Conservation (phyloP, 2,329 filamentous ascomycete species). For the Paracoccidioides brasiliensis region DNA sequence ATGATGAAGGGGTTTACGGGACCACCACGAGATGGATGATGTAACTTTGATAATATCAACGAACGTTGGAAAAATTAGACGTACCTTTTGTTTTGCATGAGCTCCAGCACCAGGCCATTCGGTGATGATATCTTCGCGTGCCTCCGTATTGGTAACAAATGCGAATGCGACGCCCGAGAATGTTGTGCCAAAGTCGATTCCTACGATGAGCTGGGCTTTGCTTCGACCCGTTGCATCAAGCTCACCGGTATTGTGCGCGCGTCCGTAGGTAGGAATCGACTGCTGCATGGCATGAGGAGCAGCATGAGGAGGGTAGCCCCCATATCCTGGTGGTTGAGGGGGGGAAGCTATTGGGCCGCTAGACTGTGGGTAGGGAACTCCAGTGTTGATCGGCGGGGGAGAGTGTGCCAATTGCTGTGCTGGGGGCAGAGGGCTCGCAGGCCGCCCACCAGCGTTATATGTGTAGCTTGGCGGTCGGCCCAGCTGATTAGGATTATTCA, state of each 20-base stretch:
- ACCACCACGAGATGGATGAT: background rate
- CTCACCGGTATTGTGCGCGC: constrained; percentile 38
- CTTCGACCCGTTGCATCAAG: constrained; percentile 78
- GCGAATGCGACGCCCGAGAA: constrained; percentile 95
- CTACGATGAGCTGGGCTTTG: constrained; percentile 95
- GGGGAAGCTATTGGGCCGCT: constrained; percentile 23
- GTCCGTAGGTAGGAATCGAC: constrained; percentile 15
- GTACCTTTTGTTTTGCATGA: constrained; percentile 95
- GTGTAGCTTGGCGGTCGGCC: constrained; percentile 53
- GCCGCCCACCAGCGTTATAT: constrained; percentile 39
- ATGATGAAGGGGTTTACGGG: background rate
- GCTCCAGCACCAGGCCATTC: constrained; percentile 98
- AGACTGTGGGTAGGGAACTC: constrained; percentile 36
- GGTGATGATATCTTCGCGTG: constrained; percentile 96
- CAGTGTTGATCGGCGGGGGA: constrained; percentile 43
- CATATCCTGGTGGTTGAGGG: constrained; percentile 32
- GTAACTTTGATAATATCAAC: background rate
- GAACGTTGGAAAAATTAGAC: background rate
- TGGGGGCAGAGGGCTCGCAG: constrained; percentile 40
- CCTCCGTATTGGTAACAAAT: constrained; percentile 89
- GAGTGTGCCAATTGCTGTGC: constrained; percentile 17
- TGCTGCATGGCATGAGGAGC: constrained; percentile 13
- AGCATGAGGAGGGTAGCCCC: constrained; percentile 24
- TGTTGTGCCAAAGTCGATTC: constrained; percentile 97
- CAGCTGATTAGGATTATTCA: constrained; percentile 42